Conservation (phyloP, 495 filamentous ascomycete species). For the Hypoxylon trugodes region DNA sequence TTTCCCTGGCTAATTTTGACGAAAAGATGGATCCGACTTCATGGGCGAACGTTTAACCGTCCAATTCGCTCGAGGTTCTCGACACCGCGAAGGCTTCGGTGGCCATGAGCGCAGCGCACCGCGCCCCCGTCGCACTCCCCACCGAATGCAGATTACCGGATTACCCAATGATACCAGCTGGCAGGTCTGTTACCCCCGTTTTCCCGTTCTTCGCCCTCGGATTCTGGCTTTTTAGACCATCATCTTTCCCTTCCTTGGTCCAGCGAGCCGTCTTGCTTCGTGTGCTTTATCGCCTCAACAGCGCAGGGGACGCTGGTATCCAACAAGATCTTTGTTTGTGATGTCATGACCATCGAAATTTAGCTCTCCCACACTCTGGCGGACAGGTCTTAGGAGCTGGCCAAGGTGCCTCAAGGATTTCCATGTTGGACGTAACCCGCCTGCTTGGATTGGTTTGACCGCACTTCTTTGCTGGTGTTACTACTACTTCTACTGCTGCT, state of each 20-base stretch:
- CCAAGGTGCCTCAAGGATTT: constrained; percentile 41
- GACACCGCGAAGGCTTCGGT: constrained; percentile 80
- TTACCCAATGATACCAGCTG: constrained; percentile 98
- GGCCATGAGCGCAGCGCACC: constrained; percentile 79
- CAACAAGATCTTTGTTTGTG: constrained; percentile 36
- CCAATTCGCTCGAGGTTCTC: constrained; percentile 94
- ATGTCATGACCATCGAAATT: constrained; percentile 36
- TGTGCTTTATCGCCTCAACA: constrained; percentile 38
- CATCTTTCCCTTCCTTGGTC: constrained; percentile 48
- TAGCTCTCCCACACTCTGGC: constrained; percentile 39
- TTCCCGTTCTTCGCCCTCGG: constrained; percentile 64
- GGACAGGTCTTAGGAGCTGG: constrained; percentile 45
- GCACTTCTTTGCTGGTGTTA: constrained; percentile 50
- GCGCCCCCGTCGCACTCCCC: constrained; percentile 91
- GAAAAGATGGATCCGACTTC: constrained; percentile 92
- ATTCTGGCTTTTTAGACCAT: constrained; percentile 48
- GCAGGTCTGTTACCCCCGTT: constrained; percentile 89
- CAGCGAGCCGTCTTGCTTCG: constrained; percentile 41
- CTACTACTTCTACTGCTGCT: no score
- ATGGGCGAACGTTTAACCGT: constrained; percentile 97
- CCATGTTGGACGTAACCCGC: constrained; percentile 37
- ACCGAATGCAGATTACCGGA: constrained; percentile 96
- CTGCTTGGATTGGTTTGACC: constrained; percentile 47
- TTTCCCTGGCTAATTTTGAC: constrained; percentile 52
- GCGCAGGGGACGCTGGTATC: constrained; percentile 36